Evolutionary conservation across 768 basidiomycete genomes (phyloP).

Genomic region (Podaxis rugospora): DNA sequence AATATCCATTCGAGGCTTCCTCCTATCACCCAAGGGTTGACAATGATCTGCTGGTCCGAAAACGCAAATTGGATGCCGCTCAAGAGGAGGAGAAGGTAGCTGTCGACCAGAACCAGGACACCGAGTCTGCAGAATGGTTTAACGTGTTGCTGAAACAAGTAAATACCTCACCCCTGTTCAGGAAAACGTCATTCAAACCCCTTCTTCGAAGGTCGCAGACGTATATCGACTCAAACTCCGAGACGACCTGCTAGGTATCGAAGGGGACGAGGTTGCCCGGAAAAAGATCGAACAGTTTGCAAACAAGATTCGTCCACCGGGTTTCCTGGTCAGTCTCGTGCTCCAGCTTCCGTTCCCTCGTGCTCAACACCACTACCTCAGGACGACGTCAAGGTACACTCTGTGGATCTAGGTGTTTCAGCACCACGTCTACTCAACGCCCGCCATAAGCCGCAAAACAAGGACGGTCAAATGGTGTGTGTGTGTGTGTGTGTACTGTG

Average conservation of each 20-base stretch:
- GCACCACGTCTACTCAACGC: constrained; percentile 79
- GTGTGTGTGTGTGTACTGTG: constrained; percentile 16
- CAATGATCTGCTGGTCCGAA: constrained; percentile 38
- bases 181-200: neutral
- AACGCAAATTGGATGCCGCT: constrained; percentile 24
- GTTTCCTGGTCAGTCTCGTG: constrained; percentile 52
- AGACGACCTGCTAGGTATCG: constrained; percentile 59
- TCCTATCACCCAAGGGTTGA: constrained; percentile 59
- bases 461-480: constrained; percentile 15
- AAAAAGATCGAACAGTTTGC: constrained; percentile 75
- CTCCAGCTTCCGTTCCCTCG: constrained; percentile 1
- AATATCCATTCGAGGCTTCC: constrained; percentile 48
- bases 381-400: constrained; percentile 86
- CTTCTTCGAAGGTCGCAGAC: constrained; percentile 44
- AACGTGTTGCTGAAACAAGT: constrained; percentile 84
- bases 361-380: constrained; percentile 23
- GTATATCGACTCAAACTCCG: constrained; percentile 77
- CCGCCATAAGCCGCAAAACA: constrained; percentile 30
- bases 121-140: constrained; percentile 89
- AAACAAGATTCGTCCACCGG: constrained; percentile 69
- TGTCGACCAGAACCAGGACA: constrained; percentile 22
- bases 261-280: constrained; percentile 83
- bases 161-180: constrained; percentile 11
- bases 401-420: constrained; percentile 75
- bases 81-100: constrained; percentile 19